A percentile compares a stretch with the other conserved stretches of the same genome.
Conservation (phyloP, 192 early-diverging fungal species). For the Umbelopsis isabellina region DNA sequence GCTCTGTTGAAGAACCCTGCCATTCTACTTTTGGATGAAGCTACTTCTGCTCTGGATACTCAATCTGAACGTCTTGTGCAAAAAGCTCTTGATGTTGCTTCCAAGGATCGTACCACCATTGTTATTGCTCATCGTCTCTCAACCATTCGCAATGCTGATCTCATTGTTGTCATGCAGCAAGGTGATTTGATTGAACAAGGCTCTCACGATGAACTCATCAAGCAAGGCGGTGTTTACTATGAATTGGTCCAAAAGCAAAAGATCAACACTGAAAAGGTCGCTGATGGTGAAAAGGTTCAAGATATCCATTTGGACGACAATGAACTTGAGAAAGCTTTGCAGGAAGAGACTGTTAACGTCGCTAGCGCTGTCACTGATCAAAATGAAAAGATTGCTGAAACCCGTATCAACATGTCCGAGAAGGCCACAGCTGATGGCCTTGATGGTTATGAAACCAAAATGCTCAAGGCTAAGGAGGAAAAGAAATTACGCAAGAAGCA, state of each 20-base stretch:
- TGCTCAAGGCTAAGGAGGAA: constrained; percentile 35
- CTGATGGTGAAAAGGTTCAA: constrained; percentile 14
- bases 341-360: constrained; percentile 47
- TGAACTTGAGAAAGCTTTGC: constrained; percentile 39
- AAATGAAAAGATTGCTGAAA: constrained; percentile 14
- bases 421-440: constrained; percentile 4
- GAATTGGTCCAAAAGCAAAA: constrained; percentile 71
- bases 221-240: constrained; percentile 61
- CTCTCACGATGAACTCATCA: constrained; percentile 75
- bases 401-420: background rate
- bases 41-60: constrained; percentile 86
- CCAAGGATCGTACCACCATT: constrained; percentile 83
- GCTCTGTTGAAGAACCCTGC: constrained; percentile 86
- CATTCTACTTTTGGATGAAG: constrained; percentile 87
- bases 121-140: constrained; percentile 91
- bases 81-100: constrained; percentile 77
- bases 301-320: constrained; percentile 28
- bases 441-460: constrained; percentile 25
- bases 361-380: constrained; percentile 11
- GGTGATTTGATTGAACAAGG: constrained; percentile 78
- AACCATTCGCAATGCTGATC: constrained; percentile 83
- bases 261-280: constrained; percentile 48
- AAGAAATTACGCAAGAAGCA: constrained; percentile 40
- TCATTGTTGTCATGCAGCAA: constrained; percentile 82
- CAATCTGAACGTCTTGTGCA: constrained; percentile 81